These are phyloP conservation scores for Nitzschia sp. DNA, from an alignment of 108 stramenopile species.

Conservation along the genomic window DNA sequence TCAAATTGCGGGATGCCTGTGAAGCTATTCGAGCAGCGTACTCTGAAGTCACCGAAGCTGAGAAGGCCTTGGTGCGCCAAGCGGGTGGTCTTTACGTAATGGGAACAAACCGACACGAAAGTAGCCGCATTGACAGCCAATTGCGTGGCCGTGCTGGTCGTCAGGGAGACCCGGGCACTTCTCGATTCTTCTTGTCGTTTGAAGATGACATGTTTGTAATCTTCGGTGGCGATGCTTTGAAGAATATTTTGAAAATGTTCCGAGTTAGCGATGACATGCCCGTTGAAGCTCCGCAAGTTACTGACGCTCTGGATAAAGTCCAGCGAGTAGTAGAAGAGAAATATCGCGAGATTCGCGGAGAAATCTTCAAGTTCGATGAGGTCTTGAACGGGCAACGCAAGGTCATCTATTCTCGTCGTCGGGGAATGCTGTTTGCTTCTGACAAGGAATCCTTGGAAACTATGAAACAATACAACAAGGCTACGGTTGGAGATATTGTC, in stretches of 20 bases:
- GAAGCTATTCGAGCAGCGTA: constrained; percentile 78
- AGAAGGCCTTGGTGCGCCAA: constrained; percentile 78
- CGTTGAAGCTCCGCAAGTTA: constrained; percentile 85
- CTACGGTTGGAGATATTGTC: constrained; percentile 75
- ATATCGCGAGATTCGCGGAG: constrained; percentile 81
- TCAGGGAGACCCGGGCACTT: constrained; percentile 94
- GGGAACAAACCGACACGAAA: constrained; percentile 95
- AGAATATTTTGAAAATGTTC: constrained; percentile 85
- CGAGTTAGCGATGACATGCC: constrained; percentile 92
- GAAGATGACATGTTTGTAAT: constrained; percentile 97
- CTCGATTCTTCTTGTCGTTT: constrained; percentile 92
- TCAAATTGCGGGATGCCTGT: constrained; percentile 78
- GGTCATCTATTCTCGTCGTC: constrained; percentile 73
- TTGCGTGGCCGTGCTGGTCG: constrained; percentile 93
- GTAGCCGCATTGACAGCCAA: constrained; percentile 92
- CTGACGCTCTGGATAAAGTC: constrained; percentile 83
- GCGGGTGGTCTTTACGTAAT: constrained; percentile 94
- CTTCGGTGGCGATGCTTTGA: constrained; percentile 84
- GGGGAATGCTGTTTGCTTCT: constrained; percentile 54
- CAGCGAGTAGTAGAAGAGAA: constrained; percentile 87
- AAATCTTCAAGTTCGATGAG: constrained; percentile 87
- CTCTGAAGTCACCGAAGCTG: constrained; percentile 66
- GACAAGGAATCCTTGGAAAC: constrained; percentile 60
- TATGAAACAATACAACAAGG: constrained; percentile 66
- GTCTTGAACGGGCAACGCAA: constrained; percentile 78